Evolutionary conservation across 2,329 filamentous ascomycete genomes (phyloP).

Genomic region (Colletotrichum tofieldiae): DNA sequence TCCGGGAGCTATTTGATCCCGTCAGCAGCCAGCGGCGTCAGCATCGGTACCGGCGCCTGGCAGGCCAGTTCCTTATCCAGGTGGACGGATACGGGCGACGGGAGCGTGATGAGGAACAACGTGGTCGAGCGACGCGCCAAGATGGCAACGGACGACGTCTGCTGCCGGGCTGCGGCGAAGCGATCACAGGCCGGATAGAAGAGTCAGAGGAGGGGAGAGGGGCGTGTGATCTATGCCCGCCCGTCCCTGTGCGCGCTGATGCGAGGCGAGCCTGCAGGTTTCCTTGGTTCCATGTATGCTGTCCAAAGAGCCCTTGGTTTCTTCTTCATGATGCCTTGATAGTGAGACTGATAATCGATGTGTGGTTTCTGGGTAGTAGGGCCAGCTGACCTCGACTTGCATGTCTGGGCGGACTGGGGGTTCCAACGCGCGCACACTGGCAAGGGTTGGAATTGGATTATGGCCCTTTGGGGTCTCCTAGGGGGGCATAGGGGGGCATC

Average conservation of each 20-base stretch:
- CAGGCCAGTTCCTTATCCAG: background rate
- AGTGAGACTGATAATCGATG: background rate
- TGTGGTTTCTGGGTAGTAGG: slow-evolving; percentile 15
- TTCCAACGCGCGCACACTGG: background rate
- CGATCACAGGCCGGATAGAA: background rate
- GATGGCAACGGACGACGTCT: background rate
- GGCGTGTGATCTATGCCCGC: background rate
- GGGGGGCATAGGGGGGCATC: background rate
- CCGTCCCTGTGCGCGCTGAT: background rate
- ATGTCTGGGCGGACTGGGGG: slow-evolving; percentile 27
- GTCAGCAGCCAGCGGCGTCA: slow-evolving; percentile 9
- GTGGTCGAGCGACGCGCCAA: slow-evolving; percentile 6
- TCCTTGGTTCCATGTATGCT: background rate
- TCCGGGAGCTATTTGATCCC: background rate
- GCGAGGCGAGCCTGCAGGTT: background rate
- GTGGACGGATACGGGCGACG: background rate
- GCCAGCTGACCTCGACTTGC: slow-evolving; percentile 38
- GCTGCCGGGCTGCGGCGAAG: background rate
- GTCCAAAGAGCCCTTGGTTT: background rate
- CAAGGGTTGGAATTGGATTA: slow-evolving; percentile 12
- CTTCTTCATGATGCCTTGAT: background rate
- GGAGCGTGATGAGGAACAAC: background rate
- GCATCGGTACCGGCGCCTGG: background rate
- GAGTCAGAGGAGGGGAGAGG: background rate
- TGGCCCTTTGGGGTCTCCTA: background rate